These are phyloP conservation scores for Trichocomaceae sp. DNA, from an alignment of 2,329 filamentous ascomycete genomes.

Conservation along the genomic window DNA sequence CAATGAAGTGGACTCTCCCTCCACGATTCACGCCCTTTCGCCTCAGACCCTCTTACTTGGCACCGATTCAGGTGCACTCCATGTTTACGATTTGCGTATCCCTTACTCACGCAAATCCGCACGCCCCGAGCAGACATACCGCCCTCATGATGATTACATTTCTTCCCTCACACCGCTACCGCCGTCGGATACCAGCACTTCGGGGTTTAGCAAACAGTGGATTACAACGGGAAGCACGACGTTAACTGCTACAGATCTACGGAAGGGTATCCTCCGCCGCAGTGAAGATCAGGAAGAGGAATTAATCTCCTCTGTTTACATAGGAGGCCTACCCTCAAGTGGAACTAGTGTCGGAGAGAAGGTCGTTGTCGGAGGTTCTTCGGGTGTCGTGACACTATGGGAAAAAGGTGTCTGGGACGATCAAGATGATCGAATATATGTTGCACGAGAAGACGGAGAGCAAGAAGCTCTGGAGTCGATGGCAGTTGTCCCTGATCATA, in stretches of 20 bases:
- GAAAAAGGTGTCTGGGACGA: constrained; percentile 94
- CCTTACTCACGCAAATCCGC: constrained; percentile 48
- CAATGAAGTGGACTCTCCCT: constrained; percentile 69
- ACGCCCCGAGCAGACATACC: constrained; percentile 70
- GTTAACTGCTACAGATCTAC: constrained; percentile 79
- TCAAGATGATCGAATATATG: constrained; percentile 78
- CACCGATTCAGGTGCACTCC: constrained; percentile 82
- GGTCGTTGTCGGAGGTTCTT: constrained; percentile 68
- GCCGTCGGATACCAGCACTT: constrained; percentile 71
- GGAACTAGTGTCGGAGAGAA: constrained; percentile 65
- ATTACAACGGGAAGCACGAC: constrained; percentile 88
- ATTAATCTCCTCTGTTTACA: constrained; percentile 70
- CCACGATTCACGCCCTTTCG: constrained; percentile 53
- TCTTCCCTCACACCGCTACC: constrained; percentile 81
- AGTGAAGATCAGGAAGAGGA: constrained; percentile 96
- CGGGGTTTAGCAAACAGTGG: constrained; percentile 90
- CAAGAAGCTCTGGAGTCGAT: constrained; percentile 80
- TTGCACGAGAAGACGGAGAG: constrained; percentile 56
- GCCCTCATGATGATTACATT: constrained; percentile 87
- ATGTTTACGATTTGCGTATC: constrained; percentile 78
- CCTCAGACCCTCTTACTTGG: constrained; percentile 82
- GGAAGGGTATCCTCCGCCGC: constrained; percentile 75
- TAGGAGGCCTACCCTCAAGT: constrained; percentile 65
- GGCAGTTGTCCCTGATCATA: constrained; percentile 60
- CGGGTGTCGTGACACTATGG: constrained; percentile 84